Evolutionary conservation across 208 protist species (phyloP), one percentile per base, ranked within the genome.

Genomic region (Acanthamoeba triangularis): DNA sequence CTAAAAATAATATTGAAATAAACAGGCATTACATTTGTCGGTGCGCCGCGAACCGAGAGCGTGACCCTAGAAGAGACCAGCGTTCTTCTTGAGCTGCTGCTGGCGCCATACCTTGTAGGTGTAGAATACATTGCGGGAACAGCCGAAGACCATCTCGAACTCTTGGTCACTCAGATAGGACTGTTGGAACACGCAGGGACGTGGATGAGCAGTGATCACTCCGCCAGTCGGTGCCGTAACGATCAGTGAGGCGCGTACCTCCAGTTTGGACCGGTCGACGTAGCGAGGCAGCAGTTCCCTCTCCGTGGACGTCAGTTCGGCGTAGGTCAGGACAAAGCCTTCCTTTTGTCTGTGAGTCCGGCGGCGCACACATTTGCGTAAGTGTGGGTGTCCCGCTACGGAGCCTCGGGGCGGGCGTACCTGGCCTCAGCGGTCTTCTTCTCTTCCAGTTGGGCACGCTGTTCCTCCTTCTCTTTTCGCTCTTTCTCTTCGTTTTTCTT

Each of bases 81-180:
- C 69, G 69, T 80, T 80, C 69, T 80, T 80, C 69, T 80, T 80
- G 33, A 80, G 10, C 69, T 80, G 69, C 69, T 44, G 69, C 37
- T 88, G 80, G 13, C 52, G 44, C 80, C 80, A 88, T 2, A 63
- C 8, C 80, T 88, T 88, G 25, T 47, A 65, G 14, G 49, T 63
- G 52, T 88, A 88, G 35, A 88, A 88, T 41, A 65, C 80, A 41
- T 52, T 11, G 23, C 80, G 80, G 25, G 80, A 2, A 25, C 52
- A 63, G 11, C 52, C 52, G 33, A 88, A 88, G 28, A 88, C 80
- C 44, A 63, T 61, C 30, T 16, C 1, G 52, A 88, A 88, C 44
- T 88, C 80, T 5, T 56, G 44, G 5, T 88, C 80, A 25, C 49
- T 65, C 44, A 88, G 37, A 14, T 88, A 88, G 44, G 44, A 63